Conservation (phyloP, 2,329 filamentous ascomycete species). For the Penicillium sp. region DNA sequence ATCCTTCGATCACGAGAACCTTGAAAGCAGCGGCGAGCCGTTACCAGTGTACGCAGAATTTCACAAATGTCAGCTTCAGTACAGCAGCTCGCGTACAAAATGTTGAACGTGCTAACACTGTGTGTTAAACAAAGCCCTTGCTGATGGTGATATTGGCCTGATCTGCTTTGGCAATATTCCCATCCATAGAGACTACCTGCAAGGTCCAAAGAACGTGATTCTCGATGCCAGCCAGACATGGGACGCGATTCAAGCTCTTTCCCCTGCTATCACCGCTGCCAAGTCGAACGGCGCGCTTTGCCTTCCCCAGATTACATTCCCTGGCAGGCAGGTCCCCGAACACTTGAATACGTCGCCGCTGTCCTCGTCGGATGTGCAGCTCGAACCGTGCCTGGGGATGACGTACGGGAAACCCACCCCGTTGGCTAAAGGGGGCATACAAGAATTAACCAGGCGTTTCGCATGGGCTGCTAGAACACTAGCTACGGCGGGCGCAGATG, state of each 20-base stretch:
- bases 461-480: background rate
- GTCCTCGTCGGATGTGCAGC: slow-evolving; percentile 28
- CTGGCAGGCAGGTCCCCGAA: slow-evolving; percentile 30
- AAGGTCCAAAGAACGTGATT: slow-evolving; percentile 34
- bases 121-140: background rate
- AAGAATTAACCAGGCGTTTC: background rate
- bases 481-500: background rate
- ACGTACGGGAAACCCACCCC: background rate
- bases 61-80: slow-evolving; percentile 19
- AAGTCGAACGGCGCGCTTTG: slow-evolving; percentile 30
- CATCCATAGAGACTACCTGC: slow-evolving; percentile 32
- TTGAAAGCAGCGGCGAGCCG: slow-evolving; percentile 28
- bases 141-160: slow-evolving; percentile 27
- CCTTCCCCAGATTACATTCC: slow-evolving; percentile 30
- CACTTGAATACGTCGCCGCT: slow-evolving; percentile 29
- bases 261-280: slow-evolving; percentile 27
- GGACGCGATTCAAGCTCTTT: slow-evolving; percentile 29
- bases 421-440: background rate
- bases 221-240: slow-evolving; percentile 31
- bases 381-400: slow-evolving; percentile 19
- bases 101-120: too few relatives aligned
- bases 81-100: background rate
- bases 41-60: slow-evolving; percentile 26
- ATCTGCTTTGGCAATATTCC: slow-evolving; percentile 35
- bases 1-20: slow-evolving; percentile 29